Evolutionary conservation across 306 rosid species (phyloP).

Genomic region (Lupinus albus): DNA sequence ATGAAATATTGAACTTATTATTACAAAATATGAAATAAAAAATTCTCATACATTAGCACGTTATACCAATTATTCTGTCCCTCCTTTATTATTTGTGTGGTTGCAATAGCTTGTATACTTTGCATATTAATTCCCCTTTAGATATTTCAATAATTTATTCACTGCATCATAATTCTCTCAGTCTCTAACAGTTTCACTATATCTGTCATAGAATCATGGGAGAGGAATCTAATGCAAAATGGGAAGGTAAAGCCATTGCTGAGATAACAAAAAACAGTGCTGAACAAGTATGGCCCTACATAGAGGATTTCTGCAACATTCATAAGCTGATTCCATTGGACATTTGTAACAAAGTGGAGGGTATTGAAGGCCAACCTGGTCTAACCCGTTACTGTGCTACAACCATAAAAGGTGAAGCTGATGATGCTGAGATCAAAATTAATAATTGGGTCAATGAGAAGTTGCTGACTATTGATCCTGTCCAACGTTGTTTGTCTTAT

Average conservation of each 20-base stretch:
- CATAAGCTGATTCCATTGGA: conserved; percentile 50
- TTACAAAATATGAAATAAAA: too few species aligned
- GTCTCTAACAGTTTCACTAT: neutral
- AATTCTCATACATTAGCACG: too few species aligned
- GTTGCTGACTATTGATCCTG: conserved; percentile 53
- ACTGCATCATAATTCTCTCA: neutral
- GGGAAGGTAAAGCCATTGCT: conserved; percentile 49
- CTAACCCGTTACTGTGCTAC: conserved; percentile 53
- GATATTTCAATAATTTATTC: neutral
- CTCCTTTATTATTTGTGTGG: neutral
- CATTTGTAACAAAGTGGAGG: conserved; percentile 52
- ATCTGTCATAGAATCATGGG: conserved; percentile 1
- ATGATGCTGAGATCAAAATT: neutral
- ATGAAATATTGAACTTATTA: too few species aligned
- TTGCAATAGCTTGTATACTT: neutral
- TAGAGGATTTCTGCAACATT: conserved; percentile 64
- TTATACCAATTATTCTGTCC: too few species aligned
- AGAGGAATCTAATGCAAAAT: conserved; percentile 37
- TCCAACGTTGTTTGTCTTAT: conserved; percentile 51
- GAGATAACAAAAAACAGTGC: conserved; percentile 19
- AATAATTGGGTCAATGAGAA: conserved; percentile 61
- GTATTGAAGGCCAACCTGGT: conserved; percentile 52
- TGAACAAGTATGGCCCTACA: conserved; percentile 44
- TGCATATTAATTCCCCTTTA: neutral
- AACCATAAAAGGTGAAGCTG: neutral